A percentile compares a stretch with the other conserved stretches of the same genome.
phyloP scores from a whole-genome alignment of 441 rosid genomes.

The Euphorbia schlechtendalii region DNA sequence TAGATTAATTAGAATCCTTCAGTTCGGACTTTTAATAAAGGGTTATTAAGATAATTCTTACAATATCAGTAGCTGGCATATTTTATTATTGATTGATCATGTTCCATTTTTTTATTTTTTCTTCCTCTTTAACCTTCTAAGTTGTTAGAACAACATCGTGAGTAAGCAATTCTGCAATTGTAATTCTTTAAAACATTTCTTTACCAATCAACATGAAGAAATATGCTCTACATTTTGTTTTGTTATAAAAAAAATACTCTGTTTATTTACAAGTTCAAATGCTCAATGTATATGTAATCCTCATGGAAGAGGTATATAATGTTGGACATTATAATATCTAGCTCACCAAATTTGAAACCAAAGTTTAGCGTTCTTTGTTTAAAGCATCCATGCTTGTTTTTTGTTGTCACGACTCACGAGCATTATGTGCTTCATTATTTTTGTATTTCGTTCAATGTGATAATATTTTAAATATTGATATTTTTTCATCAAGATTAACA shows the following conservation, averaged over 20 bases:
- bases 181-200: neutral
- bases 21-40: neutral
- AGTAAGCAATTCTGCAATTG: neutral
- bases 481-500: neutral
- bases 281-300: neutral
- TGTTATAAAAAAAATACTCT: neutral
- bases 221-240: neutral
- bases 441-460: neutral
- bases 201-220: neutral
- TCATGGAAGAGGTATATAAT: neutral
- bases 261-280: neutral
- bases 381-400: neutral
- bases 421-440: neutral
- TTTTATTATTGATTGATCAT: neutral
- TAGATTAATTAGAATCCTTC: neutral
- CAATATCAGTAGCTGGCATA: neutral
- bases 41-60: neutral
- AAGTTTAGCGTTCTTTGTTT: neutral
- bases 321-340: neutral
- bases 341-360: neutral
- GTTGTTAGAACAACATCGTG: neutral
- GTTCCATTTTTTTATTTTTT: neutral
- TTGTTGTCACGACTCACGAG: neutral
- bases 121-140: neutral
- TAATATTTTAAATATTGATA: neutral